Percentiles rank a stretch among this genome's conserved stretches.
phyloP scores from a whole-genome alignment of 1,139 yeast species.

The Yamadazyma jaroonii region DNA sequence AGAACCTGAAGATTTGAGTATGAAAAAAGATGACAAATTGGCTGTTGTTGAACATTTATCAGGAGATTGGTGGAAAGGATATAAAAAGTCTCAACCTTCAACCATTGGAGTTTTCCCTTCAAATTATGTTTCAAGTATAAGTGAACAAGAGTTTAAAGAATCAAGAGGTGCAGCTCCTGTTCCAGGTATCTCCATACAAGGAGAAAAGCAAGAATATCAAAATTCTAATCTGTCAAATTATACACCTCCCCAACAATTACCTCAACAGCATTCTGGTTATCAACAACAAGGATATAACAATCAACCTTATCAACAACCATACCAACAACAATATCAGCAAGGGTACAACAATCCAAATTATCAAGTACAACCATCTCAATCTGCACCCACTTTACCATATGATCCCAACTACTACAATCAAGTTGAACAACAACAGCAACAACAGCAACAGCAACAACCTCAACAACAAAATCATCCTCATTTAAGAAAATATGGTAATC shows the following conservation, averaged over 20 bases:
- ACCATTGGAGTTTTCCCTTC: constrained; percentile 84
- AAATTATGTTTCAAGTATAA: constrained; percentile 65
- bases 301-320: constrained; percentile 1
- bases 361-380: background rate
- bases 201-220: constrained; percentile 20
- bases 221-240: constrained; percentile 9
- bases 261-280: constrained; percentile 1
- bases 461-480: constrained; percentile 28
- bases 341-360: constrained; percentile 1
- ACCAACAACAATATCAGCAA: background rate
- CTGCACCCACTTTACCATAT: constrained; percentile 7
- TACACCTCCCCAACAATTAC: constrained; percentile 14
- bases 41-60: constrained; percentile 72
- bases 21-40: constrained; percentile 66
- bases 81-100: constrained; percentile 41
- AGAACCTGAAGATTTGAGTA: constrained; percentile 68
- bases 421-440: constrained; percentile 11
- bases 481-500: constrained; percentile 71
- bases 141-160: constrained; percentile 31
- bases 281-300: constrained; percentile 5
- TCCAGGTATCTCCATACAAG: background rate
- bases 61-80: constrained; percentile 91
- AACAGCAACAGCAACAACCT: constrained; percentile 19
- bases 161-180: constrained; percentile 7
- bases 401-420: constrained; percentile 6